A percentile compares a stretch with the other conserved stretches of the same genome.
phyloP scores from a whole-genome alignment of 2,329 filamentous ascomycete species.

The Byssothecium circinans region DNA sequence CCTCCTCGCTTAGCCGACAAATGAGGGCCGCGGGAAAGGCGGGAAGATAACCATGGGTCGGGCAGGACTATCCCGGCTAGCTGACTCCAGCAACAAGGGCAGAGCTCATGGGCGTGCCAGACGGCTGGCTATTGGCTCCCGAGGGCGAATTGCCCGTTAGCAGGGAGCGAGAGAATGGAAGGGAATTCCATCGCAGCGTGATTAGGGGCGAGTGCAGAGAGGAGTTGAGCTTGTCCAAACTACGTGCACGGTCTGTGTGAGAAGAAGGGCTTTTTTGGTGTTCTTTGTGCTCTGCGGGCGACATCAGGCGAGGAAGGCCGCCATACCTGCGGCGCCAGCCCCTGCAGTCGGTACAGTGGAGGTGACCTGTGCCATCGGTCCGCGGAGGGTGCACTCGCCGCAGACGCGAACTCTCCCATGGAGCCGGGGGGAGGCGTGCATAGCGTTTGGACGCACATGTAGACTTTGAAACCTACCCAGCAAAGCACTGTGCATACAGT shows the following conservation, averaged over 20 bases:
- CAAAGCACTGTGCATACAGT: too few species aligned
- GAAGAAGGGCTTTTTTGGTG: too few species aligned
- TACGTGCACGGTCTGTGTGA: too few species aligned
- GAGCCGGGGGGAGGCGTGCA: not conserved
- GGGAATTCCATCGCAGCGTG: too few species aligned
- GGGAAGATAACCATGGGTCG: constrained; percentile 8
- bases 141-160: not conserved
- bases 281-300: too few species aligned
- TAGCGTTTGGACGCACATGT: not conserved
- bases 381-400: not conserved
- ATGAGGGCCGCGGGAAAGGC: constrained; percentile 3
- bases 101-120: constrained; percentile 1
- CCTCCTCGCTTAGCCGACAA: not conserved
- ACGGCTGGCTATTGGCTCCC: constrained; percentile 4
- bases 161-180: not conserved
- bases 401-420: not conserved
- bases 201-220: too few species aligned
- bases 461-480: too few species aligned
- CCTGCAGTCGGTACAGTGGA: too few species aligned
- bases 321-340: not conserved
- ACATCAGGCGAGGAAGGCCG: too few species aligned
- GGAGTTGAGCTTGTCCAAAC: too few species aligned
- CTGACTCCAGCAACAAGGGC: not conserved
- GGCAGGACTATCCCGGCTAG: constrained; percentile 3
- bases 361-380: not conserved